Evolutionary conservation across 495 filamentous ascomycete species (phyloP), one percentile per base, ranked within the genome.

Genomic region (Elaphomyces granulatus): DNA sequence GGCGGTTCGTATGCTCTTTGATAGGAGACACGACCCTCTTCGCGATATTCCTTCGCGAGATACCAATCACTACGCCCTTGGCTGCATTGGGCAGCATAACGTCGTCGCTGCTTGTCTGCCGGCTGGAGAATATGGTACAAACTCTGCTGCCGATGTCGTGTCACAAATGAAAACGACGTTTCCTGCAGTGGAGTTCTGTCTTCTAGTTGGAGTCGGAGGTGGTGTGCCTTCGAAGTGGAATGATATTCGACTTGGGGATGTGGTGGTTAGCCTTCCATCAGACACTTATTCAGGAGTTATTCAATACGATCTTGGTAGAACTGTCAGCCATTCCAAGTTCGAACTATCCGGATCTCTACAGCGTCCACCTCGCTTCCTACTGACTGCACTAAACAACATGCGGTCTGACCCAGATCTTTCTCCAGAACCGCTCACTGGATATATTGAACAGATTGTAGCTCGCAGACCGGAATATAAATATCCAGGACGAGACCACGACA

Each of bases 171-270:
- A 45, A 2, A 28, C 39, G 4, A 63, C 31, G 28, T 73, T 71
- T 42, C 45, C 52, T 1, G 51, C 51, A 7, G 37, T 71, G 10
- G 41, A 57, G 12, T 47, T 68, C 34, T 38, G 54, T 26, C 48
- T 71, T 15, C 63, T 71, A 47, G 63, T 72, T 9, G 67, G 65
- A 10, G 63, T 68, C 33, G 63, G 56, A 14, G 64, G 61, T 18
- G 65, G 61, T 3, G 50, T 59, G 3, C 60, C 64, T 10, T 58
- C 33, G 20, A 8, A 15, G 16, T 41, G 45, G 20, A 41, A 53
- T 23, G 62, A 68, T 40, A 54, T 71, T 6, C 55, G 56, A n/a
- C 55, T 69, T 3, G 64, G 65, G 7, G 65, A 67, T 44, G 47
- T 67, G 23, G 59, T 66, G 4, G 48, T 67, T 17, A 55, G 63